A percentile compares a stretch with the other conserved stretches of the same genome.
Conservation (phyloP, 2,329 filamentous ascomycete species). For the Penicillium corylophilum region DNA sequence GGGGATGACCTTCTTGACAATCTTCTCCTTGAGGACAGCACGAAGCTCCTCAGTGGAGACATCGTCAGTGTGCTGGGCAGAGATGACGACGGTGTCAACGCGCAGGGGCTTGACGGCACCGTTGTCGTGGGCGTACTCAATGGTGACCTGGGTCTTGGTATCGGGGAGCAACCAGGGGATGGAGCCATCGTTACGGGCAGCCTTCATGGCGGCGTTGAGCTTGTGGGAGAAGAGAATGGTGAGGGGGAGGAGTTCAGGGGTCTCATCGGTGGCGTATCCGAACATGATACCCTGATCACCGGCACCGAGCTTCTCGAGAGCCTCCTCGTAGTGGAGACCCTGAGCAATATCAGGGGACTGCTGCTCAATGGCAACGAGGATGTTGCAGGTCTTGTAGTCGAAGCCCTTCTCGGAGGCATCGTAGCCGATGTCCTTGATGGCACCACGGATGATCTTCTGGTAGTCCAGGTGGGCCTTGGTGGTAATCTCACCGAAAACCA, state of each 20-base stretch:
- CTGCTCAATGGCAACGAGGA: conserved; percentile 98
- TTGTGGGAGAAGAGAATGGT: conserved; percentile 94
- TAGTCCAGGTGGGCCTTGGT: conserved; percentile 95
- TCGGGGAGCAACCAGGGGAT: conserved; percentile 95
- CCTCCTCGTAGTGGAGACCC: conserved; percentile 97
- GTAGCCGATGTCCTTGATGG: conserved; percentile 99
- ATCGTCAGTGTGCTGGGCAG: conserved; percentile 85
- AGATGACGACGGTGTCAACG: conserved; percentile 96
- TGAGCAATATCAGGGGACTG: conserved; percentile 99
- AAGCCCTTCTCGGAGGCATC: conserved; percentile 97
- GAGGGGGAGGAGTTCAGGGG: conserved; percentile 91
- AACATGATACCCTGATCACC: conserved; percentile 99
- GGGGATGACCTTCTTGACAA: conserved; percentile 93
- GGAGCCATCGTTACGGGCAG: conserved; percentile 80
- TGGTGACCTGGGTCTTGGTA: conserved; percentile 99
- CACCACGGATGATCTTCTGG: conserved; percentile 91
- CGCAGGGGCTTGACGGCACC: conserved; percentile 85
- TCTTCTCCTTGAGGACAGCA: conserved; percentile 95
- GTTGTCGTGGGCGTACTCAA: conserved; percentile 97
- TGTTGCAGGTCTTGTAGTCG: conserved; percentile 99
- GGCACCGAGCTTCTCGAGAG: conserved; percentile 94
- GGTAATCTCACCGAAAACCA: conserved; percentile 98
- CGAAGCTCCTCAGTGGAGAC: conserved; percentile 90
- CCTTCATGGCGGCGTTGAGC: conserved; percentile 92
- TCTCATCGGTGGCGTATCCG: conserved; percentile 99